phyloP scores from a whole-genome alignment of 2,329 filamentous ascomycete genomes.

The Pyrenophora seminiperda region DNA sequence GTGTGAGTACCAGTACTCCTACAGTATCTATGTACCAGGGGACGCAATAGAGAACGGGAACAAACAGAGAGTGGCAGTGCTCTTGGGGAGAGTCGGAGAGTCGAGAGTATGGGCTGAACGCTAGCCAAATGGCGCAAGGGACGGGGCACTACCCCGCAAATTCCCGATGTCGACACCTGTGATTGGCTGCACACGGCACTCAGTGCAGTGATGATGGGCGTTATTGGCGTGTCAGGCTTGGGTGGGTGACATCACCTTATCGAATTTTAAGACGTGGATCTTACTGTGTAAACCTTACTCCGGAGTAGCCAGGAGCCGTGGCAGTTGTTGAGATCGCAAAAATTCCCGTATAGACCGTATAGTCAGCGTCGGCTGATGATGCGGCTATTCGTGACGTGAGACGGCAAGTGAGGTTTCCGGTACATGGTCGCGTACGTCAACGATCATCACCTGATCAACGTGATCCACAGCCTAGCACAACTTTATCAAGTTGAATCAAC shows the following conservation, averaged over 20 bases:
- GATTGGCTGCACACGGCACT: slow-evolving; percentile 3
- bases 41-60: slow-evolving; percentile 14
- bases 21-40: slow-evolving; percentile 8
- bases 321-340: not conserved
- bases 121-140: slow-evolving; percentile 9
- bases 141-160: slow-evolving; percentile 11
- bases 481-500: no score
- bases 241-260: slow-evolving; percentile 16
- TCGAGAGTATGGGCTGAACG: not conserved
- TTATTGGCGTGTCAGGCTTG: slow-evolving; percentile 15
- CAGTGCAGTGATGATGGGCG: slow-evolving; percentile 15
- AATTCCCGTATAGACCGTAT: not conserved
- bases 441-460: not conserved
- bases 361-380: not conserved
- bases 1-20: slow-evolving; percentile 1
- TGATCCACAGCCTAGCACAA: not conserved
- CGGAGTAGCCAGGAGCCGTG: no score
- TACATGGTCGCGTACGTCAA: not conserved
- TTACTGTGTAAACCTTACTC: no score
- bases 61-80: slow-evolving; percentile 15
- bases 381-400: not conserved
- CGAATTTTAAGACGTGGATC: not conserved
- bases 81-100: slow-evolving; percentile 16
- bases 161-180: slow-evolving; percentile 1
- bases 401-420: slow-evolving; percentile 5